Conservation (phyloP, 345 rosid genomes). For the Acer yangbiense region DNA sequence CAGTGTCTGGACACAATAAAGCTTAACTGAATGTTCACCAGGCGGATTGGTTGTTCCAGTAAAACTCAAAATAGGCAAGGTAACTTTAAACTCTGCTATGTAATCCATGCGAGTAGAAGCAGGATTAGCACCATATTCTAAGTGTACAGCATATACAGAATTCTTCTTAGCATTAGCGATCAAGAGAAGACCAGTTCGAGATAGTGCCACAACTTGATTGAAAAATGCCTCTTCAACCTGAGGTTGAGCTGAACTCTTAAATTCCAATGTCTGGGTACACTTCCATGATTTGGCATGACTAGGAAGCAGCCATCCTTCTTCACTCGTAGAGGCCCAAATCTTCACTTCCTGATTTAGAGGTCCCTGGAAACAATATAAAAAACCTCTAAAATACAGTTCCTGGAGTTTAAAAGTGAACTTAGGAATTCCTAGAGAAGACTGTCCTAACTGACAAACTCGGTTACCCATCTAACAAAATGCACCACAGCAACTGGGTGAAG, state of each 20-base stretch:
- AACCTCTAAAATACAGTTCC: background rate
- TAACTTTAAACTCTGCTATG: constrained; percentile 80
- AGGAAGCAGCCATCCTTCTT: constrained; percentile 82
- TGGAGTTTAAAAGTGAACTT: background rate
- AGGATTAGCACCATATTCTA: constrained; percentile 82
- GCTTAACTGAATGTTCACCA: constrained; percentile 62
- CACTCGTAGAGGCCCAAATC: constrained; percentile 74
- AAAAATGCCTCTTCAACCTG: constrained; percentile 68
- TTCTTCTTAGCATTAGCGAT: constrained; percentile 91
- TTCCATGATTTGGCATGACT: constrained; percentile 66
- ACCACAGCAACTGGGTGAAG: constrained; percentile 6
- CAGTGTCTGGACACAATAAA: constrained; percentile 90
- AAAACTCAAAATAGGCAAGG: constrained; percentile 93
- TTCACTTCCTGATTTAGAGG: constrained; percentile 79
- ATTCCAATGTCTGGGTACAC: constrained; percentile 76
- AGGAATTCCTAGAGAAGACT: background rate
- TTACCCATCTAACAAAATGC: constrained; percentile 7
- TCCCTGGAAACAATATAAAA: constrained; percentile 48
- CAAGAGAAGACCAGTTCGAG: constrained; percentile 68
- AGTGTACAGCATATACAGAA: constrained; percentile 78
- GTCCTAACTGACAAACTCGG: constrained; percentile 5
- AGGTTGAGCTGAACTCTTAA: constrained; percentile 70
- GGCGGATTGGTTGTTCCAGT: constrained; percentile 70
- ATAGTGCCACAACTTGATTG: constrained; percentile 77
- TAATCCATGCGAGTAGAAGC: constrained; percentile 73